These are phyloP conservation scores for Jatropha podagrica DNA, from an alignment of 441 rosid species.

Conservation along the genomic window DNA sequence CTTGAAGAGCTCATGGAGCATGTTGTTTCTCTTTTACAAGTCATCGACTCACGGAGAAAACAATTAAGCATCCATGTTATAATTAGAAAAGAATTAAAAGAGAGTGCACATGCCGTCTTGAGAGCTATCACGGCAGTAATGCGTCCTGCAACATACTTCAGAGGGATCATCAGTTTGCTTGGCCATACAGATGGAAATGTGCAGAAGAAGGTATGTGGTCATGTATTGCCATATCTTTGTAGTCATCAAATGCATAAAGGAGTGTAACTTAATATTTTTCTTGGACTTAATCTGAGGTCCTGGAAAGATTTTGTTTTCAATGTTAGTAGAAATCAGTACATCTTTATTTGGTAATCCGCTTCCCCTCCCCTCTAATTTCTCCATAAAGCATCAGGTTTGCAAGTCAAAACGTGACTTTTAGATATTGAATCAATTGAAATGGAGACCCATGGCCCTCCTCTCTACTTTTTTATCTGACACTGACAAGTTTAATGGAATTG, in stretches of 20 bases:
- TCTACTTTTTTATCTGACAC: not conserved
- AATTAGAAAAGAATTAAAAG: slow-evolving; percentile 59
- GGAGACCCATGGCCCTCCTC: not conserved
- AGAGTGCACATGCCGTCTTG: slow-evolving; percentile 54
- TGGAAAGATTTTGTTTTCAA: not conserved
- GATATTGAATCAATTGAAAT: not conserved
- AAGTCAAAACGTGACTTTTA: not conserved
- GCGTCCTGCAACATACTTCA: slow-evolving; percentile 77
- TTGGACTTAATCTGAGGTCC: slow-evolving; percentile 4
- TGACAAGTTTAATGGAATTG: not conserved
- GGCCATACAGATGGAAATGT: slow-evolving; percentile 53
- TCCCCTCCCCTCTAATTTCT: not conserved
- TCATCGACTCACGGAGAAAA: slow-evolving; percentile 51
- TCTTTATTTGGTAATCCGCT: not conserved
- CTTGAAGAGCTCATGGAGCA: slow-evolving; percentile 81
- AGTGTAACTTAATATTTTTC: not conserved
- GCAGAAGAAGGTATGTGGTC: slow-evolving; percentile 68
- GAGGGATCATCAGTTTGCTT: slow-evolving; percentile 67
- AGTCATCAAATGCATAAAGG: not conserved
- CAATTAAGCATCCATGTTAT: slow-evolving; percentile 39
- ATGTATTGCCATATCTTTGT: slow-evolving; percentile 2
- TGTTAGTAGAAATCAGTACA: not conserved
- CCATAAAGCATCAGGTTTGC: not conserved
- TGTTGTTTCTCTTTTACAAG: slow-evolving; percentile 55
- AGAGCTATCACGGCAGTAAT: slow-evolving; percentile 53